Evolutionary conservation across 805 yeast species (phyloP).

Genomic region (Candida dajiaensis): DNA sequence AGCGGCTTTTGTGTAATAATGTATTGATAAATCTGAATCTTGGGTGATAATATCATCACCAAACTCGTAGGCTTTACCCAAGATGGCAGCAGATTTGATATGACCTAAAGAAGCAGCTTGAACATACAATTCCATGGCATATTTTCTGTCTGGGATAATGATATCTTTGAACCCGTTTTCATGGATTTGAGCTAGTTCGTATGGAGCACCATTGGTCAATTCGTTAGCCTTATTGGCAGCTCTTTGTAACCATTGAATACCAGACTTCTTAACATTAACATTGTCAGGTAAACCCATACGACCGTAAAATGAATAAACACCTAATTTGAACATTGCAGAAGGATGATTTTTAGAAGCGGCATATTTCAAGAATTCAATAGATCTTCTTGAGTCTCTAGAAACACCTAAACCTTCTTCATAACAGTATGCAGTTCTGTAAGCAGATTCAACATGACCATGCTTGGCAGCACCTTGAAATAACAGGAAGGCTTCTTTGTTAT

Average conservation of each 20-base stretch:
- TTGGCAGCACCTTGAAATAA: conserved; percentile 89
- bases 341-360: conserved; percentile 93
- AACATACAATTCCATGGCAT: conserved; percentile 80
- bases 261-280: conserved; percentile 69
- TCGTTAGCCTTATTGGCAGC: conserved; percentile 83
- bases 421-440: conserved; percentile 87
- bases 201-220: conserved; percentile 88
- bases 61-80: conserved; percentile 81
- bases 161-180: conserved; percentile 82
- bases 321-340: conserved; percentile 93
- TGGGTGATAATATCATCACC: conserved; percentile 63
- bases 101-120: conserved; percentile 89
- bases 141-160: conserved; percentile 73
- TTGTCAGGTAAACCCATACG: conserved; percentile 75
- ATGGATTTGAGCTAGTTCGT: conserved; percentile 81
- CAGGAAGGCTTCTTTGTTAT: conserved; percentile 66
- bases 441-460: conserved; percentile 86
- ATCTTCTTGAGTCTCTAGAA: conserved; percentile 79
- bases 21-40: conserved; percentile 80
- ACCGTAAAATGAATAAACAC: conserved; percentile 77
- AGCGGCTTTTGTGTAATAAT: conserved; percentile 90
- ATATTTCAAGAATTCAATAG: conserved; percentile 72
- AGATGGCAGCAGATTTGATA: conserved; percentile 66
- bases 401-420: conserved; percentile 94
- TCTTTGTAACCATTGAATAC: conserved; percentile 88